These are phyloP conservation scores for Fusarium succisae DNA, from an alignment of 2,329 filamentous ascomycete genomes.

Conservation along the genomic window DNA sequence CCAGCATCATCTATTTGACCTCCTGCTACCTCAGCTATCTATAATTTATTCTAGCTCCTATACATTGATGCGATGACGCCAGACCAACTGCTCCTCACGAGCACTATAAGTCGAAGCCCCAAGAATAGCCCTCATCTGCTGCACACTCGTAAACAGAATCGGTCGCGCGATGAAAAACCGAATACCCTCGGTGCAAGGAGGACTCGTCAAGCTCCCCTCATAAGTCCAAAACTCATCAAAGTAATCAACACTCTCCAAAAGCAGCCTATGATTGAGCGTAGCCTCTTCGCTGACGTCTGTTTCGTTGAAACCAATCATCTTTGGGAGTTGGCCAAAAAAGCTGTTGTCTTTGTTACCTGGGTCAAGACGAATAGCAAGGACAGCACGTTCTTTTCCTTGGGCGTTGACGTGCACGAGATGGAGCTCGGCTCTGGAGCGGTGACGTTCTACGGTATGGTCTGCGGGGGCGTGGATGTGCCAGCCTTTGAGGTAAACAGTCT, in stretches of 20 bases:
- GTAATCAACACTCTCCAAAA: constrained; percentile 15
- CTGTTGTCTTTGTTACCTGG: constrained; percentile 19
- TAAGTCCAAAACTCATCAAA: constrained; percentile 39
- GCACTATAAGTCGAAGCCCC: constrained; percentile 32
- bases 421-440: constrained; percentile 34
- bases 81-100: constrained; percentile 30
- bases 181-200: constrained; percentile 27
- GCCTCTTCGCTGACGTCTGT: not conserved
- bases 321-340: constrained; percentile 18
- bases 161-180: constrained; percentile 27
- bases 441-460: constrained; percentile 28
- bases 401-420: constrained; percentile 35
- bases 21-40: accelerated
- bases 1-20: not conserved
- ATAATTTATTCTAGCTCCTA: accelerated
- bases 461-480: constrained; percentile 36
- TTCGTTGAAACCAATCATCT: constrained; percentile 28
- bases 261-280: constrained; percentile 3
- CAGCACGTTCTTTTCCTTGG: constrained; percentile 19
- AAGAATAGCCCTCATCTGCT: constrained; percentile 32
- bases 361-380: constrained; percentile 23
- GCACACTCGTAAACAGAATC: constrained; percentile 29
- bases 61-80: constrained; percentile 29
- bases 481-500: constrained; percentile 32
- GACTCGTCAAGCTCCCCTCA: constrained; percentile 33